Evolutionary conservation across 2,329 filamentous ascomycete genomes (phyloP).

Genomic region (Ceratocystis albifundus): DNA sequence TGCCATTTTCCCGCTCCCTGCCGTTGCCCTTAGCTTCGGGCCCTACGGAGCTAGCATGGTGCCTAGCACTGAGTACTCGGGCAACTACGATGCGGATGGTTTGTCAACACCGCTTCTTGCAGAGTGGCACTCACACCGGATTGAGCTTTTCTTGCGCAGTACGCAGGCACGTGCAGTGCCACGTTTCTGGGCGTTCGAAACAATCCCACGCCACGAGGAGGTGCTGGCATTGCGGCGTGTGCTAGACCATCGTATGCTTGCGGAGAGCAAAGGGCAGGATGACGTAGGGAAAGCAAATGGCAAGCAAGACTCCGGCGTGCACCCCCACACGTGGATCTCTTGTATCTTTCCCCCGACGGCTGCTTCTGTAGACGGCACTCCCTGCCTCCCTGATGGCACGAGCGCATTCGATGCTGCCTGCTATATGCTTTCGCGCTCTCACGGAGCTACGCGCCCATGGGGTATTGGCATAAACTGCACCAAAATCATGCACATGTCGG

Average conservation of each 20-base stretch:
- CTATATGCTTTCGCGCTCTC: conserved; percentile 31
- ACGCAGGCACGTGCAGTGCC: conserved; percentile 43
- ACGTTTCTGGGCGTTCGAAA: conserved; percentile 55
- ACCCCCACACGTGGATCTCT: conserved; percentile 46
- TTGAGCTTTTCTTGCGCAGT: conserved; percentile 41
- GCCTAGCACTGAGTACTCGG: conserved; percentile 55
- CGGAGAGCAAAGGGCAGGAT: no score
- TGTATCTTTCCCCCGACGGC: conserved; percentile 46
- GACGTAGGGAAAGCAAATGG: no score
- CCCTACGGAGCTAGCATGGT: conserved; percentile 57
- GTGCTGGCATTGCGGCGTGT: conserved; percentile 45
- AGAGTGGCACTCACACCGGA: conserved; percentile 46
- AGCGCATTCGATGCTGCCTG: conserved; percentile 30
- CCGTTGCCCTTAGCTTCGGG: conserved; percentile 49
- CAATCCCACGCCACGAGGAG: conserved; percentile 52
- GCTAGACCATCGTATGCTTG: conserved; percentile 24
- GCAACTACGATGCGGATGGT: conserved; percentile 44
- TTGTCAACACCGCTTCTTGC: conserved; percentile 35
- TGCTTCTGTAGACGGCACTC: conserved; percentile 32
- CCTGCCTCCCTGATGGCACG: conserved; percentile 47
- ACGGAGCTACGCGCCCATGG: conserved; percentile 37
- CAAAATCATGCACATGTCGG: conserved; percentile 50
- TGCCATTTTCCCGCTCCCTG: conserved; percentile 24
- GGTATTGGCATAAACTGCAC: conserved; percentile 59
- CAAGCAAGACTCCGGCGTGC: conserved; percentile 23